Evolutionary conservation across 495 filamentous ascomycete genomes (phyloP).

Genomic region (Penicillium odoratum): DNA sequence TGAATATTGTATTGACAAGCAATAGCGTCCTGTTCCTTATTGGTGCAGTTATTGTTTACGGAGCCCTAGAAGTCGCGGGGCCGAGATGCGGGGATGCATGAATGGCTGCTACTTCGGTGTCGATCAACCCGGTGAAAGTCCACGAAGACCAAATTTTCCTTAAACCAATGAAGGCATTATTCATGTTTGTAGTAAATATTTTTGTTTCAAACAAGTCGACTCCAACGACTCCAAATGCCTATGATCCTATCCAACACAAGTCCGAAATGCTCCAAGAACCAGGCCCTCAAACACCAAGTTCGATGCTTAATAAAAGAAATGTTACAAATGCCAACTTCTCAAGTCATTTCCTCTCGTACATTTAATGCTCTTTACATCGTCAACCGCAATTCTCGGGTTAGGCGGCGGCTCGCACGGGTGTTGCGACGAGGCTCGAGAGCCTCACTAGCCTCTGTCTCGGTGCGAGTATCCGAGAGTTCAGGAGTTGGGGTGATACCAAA

Average conservation of each 20-base stretch:
- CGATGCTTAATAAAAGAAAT: constrained; percentile 11
- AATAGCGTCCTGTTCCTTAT: constrained; percentile 8
- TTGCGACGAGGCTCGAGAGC: constrained; percentile 31
- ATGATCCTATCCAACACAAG: background rate
- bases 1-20: background rate
- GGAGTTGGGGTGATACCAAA: constrained; percentile 41
- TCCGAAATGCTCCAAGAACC: constrained; percentile 9
- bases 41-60: constrained; percentile 27
- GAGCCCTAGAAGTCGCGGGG: constrained; percentile 12
- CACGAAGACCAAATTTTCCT: background rate
- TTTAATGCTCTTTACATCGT: constrained; percentile 35
- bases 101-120: constrained; percentile 12
- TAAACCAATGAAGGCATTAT: background rate
- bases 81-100: constrained; percentile 21
- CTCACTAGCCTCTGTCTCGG: constrained; percentile 42
- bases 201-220: background rate
- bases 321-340: constrained; percentile 10
- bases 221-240: background rate
- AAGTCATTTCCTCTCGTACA: background rate
- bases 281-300: constrained; percentile 10
- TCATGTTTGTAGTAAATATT: constrained; percentile 8
- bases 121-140: constrained; percentile 17
- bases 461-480: constrained; percentile 40
- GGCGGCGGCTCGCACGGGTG: constrained; percentile 39
- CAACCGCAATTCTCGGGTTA: constrained; percentile 38